Evolutionary conservation across 495 filamentous ascomycete species (phyloP), one percentile per base, ranked within the genome.

Genomic region (Sporormia fimetaria): DNA sequence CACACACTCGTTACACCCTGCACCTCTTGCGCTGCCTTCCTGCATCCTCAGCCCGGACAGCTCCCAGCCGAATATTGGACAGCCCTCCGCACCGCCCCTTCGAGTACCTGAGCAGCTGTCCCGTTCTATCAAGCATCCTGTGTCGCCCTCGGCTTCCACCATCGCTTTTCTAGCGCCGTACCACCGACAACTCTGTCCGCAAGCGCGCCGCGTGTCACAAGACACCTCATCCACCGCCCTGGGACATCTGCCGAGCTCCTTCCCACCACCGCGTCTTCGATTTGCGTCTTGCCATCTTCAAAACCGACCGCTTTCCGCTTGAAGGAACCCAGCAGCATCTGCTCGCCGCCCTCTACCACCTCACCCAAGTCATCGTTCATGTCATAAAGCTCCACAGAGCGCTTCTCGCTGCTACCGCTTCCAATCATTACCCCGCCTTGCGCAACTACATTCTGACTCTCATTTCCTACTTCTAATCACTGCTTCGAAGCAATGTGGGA

Each of bases 121-220:
- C n/a, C n/a, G n/a, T n/a, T n/a, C n/a, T n/a, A n/a, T n/a, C 21
- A 6, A 15, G 10, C 18, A 24, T 24, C 41, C 37, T 26, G 23
- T 11, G 34, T 46, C 34, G 26, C 42, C 6, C 7, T 38, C 42
- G 33, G 34, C n/a, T 22, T 12, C 21, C 33, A 1, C 7, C 28
- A 22, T 36, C 30, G 16, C 17, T 49, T 37, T 3, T 37, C 45
- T 49, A 42, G 38, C 38, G 37, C 21, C 18, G 45, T 49, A 33
- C 32, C 15, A 49, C 45, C 15, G 1, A 10, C 11, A 25, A 15
- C n/a, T 28, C 26, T 49, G 45, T 24, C 37, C 25, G 39, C 45
- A 43, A 35, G 39, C 46, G 29, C 42, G 38, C 45, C 17, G 27
- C 39, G 40, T 37, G 30, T 49, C 46, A 49, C 46, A 37, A 30